A percentile compares a stretch with the other conserved stretches of the same genome.
phyloP scores from a whole-genome alignment of 768 basidiomycete genomes.

The Lentinula guzmanii region DNA sequence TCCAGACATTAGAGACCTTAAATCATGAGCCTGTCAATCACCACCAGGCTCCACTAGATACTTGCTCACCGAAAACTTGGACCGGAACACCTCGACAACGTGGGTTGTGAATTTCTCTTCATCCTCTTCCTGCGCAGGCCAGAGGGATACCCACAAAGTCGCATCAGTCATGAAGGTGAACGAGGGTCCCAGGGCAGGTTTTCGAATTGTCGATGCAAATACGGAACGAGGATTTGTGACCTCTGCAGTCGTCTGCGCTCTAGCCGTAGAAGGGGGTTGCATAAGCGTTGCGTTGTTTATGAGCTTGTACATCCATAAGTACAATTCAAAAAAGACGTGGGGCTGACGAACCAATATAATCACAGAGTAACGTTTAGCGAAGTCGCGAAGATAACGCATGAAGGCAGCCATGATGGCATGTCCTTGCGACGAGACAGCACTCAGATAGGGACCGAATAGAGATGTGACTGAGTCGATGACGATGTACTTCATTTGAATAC shows the following conservation, averaged over 20 bases:
- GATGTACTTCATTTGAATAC: slow-evolving; percentile 29
- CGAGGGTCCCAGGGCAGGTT: slow-evolving; percentile 72
- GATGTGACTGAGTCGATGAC: slow-evolving; percentile 65
- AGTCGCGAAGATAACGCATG: slow-evolving; percentile 54
- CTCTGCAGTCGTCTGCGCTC: slow-evolving; percentile 10
- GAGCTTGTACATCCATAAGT: slow-evolving; percentile 32
- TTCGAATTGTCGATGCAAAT: slow-evolving; percentile 35
- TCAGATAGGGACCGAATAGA: slow-evolving; percentile 57
- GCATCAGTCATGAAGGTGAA: slow-evolving; percentile 70
- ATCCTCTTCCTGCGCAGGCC: slow-evolving; percentile 12
- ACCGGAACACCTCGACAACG: slow-evolving; percentile 35
- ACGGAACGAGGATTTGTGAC: slow-evolving; percentile 24
- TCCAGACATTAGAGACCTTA: background rate
- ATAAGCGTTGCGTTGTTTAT: slow-evolving; percentile 48
- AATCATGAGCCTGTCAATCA: background rate
- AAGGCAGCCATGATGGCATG: slow-evolving; percentile 70
- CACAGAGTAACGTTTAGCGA: slow-evolving; percentile 38
- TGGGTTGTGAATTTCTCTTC: slow-evolving; percentile 19
- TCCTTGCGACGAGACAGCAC: slow-evolving; percentile 63
- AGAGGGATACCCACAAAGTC: slow-evolving; percentile 58
- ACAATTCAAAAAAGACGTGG: slow-evolving; percentile 14
- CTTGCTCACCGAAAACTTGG: slow-evolving; percentile 32
- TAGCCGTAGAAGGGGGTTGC: slow-evolving; percentile 10
- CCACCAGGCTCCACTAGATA: background rate
- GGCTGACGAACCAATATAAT: slow-evolving; percentile 41